Conservation (phyloP, 2,329 filamentous ascomycete genomes). For the Thermoascus crustaceus region DNA sequence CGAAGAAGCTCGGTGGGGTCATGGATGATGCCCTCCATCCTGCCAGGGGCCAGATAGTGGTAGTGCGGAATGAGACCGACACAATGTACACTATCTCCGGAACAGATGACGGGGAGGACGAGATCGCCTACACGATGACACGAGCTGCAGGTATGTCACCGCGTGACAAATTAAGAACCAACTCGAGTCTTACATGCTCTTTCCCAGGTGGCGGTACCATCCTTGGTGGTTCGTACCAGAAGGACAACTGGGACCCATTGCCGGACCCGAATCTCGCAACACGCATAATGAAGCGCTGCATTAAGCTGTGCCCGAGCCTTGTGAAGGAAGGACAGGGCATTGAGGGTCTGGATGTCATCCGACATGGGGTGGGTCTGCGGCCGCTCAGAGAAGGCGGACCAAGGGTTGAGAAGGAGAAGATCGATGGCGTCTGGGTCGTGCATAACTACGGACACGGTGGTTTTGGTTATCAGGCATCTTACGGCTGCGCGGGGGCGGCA, state of each 20-base stretch:
- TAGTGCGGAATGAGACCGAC: constrained; percentile 70
- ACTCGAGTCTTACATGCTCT: constrained; percentile 4
- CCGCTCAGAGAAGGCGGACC: constrained; percentile 67
- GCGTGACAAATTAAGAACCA: background rate
- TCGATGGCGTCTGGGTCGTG: constrained; percentile 49
- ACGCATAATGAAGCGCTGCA: constrained; percentile 69
- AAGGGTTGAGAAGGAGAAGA: constrained; percentile 63
- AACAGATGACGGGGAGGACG: constrained; percentile 63
- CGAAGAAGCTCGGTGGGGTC: constrained; percentile 71
- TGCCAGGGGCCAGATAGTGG: constrained; percentile 70
- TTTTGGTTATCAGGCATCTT: constrained; percentile 58
- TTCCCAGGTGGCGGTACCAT: constrained; percentile 66
- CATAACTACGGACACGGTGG: constrained; percentile 41
- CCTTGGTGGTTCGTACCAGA: constrained; percentile 76
- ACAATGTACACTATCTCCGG: constrained; percentile 64
- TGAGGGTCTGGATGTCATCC: constrained; percentile 63
- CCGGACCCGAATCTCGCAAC: constrained; percentile 71
- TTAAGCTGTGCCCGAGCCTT: constrained; percentile 28
- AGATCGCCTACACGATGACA: constrained; percentile 74
- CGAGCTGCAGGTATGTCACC: constrained; percentile 46
- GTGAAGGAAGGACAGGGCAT: constrained; percentile 54
- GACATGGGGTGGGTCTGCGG: constrained; percentile 74
- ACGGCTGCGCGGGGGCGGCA: constrained; percentile 61
- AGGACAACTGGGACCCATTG: constrained; percentile 68
- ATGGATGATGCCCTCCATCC: constrained; percentile 65